Base-by-base conservation (phyloP, 495 filamentous ascomycete genomes). In the Thozetella sp. region DNA sequence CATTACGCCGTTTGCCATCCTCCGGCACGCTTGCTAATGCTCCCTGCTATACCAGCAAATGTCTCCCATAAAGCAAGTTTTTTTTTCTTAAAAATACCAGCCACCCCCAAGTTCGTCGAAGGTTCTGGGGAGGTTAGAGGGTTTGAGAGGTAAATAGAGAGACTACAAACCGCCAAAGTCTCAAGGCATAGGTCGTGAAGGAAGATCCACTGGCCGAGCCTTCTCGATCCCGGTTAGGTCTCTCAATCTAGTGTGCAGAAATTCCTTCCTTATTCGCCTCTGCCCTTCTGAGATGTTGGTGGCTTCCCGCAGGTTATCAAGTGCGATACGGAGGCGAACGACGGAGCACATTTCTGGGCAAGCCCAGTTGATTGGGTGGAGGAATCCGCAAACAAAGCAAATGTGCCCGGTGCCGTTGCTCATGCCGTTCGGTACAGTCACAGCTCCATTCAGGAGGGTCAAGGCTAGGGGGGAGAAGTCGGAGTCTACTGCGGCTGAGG, bases 311-410 rank as follows among this genome's bases (percentile, higher is more conserved):
- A 71, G 23, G 53, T 34, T 20, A 43, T 71, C 69, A 11, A 71
- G 50, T 6, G 62, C 64, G 22, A 71, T 22, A 24, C 69, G 40
- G 34, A 79, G 22, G 10, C 60, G 63, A 12, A 67, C 55, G 48
- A 75, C 68, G 0, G 60, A 68, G 48, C 45, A 56, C 48, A 72
- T 64, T 61, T 77, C 67, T 6, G 75, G 60, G 37, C 76, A 79
- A 12, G 61, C 53, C 45, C 60, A 59, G 13, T 26, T 53, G 9
- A 23, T 22, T 2, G 67, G 57, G 56, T 79, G 75, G 37, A 27
- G 26, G 61, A 46, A 61, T 10, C 20, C 57, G 37, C 76, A 79
- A 2, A 78, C 62, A 12, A 72, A 22, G 59, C 76, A 78, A 24
- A 26, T 27, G 9, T 48, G n/a, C 11, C 43, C 20, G 4, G 9